Base-by-base conservation (phyloP, 805 yeast species). In the Kodamaea laetipori region DNA sequence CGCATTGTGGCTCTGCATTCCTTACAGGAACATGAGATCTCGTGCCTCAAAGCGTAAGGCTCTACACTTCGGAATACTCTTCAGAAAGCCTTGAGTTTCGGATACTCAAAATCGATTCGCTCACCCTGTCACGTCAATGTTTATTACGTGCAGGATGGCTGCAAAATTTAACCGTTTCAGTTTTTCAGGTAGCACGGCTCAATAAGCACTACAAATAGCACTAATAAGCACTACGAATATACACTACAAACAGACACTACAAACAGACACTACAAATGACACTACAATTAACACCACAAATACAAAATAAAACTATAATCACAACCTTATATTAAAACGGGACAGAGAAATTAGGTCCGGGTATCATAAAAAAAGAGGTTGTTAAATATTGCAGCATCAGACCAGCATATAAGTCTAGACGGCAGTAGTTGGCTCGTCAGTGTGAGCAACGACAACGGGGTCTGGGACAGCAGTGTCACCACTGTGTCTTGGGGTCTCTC, bases 391-490 rank as follows among this genome's bases (percentile, higher is more conserved):
- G n/a, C n/a, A n/a, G n/a, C n/a, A n/a, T n/a, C n/a, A n/a, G n/a
- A n/a, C n/a, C n/a, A n/a, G n/a, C n/a, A n/a, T n/a, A 21, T 12
- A n/a, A 8, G 28, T 6, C 18, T 23, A 21, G 13, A 21, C 38
- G 17, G 38, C 19, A 6, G 10, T 25, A 18, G 41, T 37, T 19
- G 15, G 19, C 13, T 36, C 39, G n/a, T 24, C 39, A 30, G 34
- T 15, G 34, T 30, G 32, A 12, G 13, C 19, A 13, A 19, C 19
- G 6, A 13, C 34, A 4, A 17, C 17, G 3, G 34, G 16, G 11
- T 44, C 47, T 0, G 64, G 62, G 56, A 65, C 67, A 21, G 67
- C 69, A 47, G 77, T 71, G 48, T 71, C 77, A 47, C 76, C 76
- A 45, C 73, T 65, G 46, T 63, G 67, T 66, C 77, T 68, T 48